A percentile compares a stretch with the other conserved stretches of the same genome.
Evolutionary conservation across 371 early-diverging fungal genomes (phyloP).

Genomic region (Mortierella sp.): DNA sequence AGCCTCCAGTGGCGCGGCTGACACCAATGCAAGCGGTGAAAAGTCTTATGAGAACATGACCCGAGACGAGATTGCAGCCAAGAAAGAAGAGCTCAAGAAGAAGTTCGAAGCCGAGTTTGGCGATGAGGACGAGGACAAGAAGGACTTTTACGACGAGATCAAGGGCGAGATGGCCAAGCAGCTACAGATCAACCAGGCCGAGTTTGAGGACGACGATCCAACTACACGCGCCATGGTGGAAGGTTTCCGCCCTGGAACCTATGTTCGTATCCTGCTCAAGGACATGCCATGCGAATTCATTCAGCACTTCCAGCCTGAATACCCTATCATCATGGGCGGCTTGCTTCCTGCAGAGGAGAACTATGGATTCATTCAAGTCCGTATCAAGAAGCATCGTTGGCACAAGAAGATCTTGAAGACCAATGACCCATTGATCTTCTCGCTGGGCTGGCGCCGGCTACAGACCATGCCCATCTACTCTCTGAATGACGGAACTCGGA

Average conservation of each 20-base stretch:
- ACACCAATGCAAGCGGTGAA: conserved; percentile 33
- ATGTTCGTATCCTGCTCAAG: conserved; percentile 91
- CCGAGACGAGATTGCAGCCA: conserved; percentile 77
- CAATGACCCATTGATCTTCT: conserved; percentile 97
- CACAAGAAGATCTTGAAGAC: conserved; percentile 95
- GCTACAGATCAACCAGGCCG: conserved; percentile 78
- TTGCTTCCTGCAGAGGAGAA: conserved; percentile 87
- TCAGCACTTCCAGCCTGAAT: conserved; percentile 86
- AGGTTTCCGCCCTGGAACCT: conserved; percentile 92
- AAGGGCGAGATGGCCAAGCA: conserved; percentile 91
- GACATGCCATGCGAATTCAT: conserved; percentile 95
- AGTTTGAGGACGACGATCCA: conserved; percentile 88
- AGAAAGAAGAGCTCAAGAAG: conserved; percentile 89
- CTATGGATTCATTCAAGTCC: conserved; percentile 93
- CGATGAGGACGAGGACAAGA: conserved; percentile 75
- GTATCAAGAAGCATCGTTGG: conserved; percentile 99
- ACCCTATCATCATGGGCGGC: conserved; percentile 93
- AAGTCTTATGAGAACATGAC: conserved; percentile 50
- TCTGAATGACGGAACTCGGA: conserved; percentile 92
- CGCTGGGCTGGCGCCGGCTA: conserved; percentile 99
- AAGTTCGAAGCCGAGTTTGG: conserved; percentile 95
- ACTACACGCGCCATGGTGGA: conserved; percentile 81
- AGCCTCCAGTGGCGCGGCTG: conserved; percentile 52
- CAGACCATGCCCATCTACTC: conserved; percentile 97
- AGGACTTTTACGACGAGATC: conserved; percentile 88